A percentile compares a stretch with the other conserved stretches of the same genome.
Conservation (phyloP, 2,329 filamentous ascomycete genomes). For the Penicillium sp. region DNA sequence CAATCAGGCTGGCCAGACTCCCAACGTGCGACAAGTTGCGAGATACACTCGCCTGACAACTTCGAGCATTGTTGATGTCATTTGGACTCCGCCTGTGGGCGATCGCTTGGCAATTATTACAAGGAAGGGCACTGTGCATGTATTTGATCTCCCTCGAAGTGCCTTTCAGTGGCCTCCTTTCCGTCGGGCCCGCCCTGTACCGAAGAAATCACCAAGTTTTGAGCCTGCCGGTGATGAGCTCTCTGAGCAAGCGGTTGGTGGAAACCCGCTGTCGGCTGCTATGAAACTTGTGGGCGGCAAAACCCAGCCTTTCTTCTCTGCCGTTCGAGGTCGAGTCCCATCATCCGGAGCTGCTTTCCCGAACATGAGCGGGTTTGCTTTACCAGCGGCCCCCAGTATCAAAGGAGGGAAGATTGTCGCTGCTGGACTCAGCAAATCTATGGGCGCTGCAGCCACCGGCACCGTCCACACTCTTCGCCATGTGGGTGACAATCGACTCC, state of each 20-base stretch:
- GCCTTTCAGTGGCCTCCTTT: constrained; percentile 83
- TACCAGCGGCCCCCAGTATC: constrained; percentile 44
- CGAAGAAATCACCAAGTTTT: constrained; percentile 34
- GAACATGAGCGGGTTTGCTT: constrained; percentile 40
- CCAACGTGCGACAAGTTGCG: constrained; percentile 70
- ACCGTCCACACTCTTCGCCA: constrained; percentile 46
- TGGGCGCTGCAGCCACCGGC: constrained; percentile 45
- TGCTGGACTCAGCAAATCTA: constrained; percentile 47
- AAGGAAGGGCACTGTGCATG: constrained; percentile 88
- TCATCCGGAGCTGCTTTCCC: constrained; percentile 43
- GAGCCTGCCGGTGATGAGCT: constrained; percentile 45
- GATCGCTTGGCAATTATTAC: constrained; percentile 85
- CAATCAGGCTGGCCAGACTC: constrained; percentile 26
- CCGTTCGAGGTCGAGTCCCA: constrained; percentile 52
- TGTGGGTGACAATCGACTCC: constrained; percentile 46
- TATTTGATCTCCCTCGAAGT: constrained; percentile 76
- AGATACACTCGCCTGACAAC: constrained; percentile 88
- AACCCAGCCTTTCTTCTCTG: constrained; percentile 59
- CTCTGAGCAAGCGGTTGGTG: constrained; percentile 38
- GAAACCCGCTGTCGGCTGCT: constrained; percentile 58
- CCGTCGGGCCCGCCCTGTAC: constrained; percentile 43
- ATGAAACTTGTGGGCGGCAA: constrained; percentile 61
- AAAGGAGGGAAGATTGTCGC: constrained; percentile 45
- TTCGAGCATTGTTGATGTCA: constrained; percentile 81
- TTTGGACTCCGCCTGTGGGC: constrained; percentile 75